Evolutionary conservation across 495 filamentous ascomycete species (phyloP).

Genomic region (Aspergillus avenaceus): DNA sequence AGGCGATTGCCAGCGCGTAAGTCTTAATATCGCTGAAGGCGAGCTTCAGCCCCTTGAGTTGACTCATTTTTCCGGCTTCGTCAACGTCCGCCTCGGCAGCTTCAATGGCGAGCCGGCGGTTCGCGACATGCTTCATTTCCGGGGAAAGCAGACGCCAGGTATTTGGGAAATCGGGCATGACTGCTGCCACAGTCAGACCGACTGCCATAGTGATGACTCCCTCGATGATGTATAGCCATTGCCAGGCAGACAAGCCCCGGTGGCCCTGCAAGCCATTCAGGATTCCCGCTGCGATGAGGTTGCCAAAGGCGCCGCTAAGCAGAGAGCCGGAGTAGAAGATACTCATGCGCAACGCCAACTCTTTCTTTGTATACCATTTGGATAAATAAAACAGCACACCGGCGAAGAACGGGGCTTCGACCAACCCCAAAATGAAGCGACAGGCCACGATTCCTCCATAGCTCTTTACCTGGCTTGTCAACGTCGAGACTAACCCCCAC

Average conservation of each 20-base stretch:
- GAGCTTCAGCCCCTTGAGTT: conserved; percentile 46
- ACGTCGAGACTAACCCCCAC: conserved; percentile 50
- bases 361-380: conserved; percentile 57
- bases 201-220: conserved; percentile 39
- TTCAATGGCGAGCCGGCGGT: conserved; percentile 44
- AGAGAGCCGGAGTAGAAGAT: conserved; percentile 66
- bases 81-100: conserved; percentile 48
- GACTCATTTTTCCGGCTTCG: conserved; percentile 42
- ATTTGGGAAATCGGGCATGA: conserved; percentile 49
- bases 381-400: conserved; percentile 53
- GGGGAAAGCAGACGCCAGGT: conserved; percentile 42
- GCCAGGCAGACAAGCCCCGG: conserved; percentile 43
- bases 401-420: conserved; percentile 50
- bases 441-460: conserved; percentile 52
- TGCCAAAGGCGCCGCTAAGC: conserved; percentile 60
- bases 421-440: conserved; percentile 50
- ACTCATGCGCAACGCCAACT: conserved; percentile 54
- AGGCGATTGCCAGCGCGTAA: conserved; percentile 44
- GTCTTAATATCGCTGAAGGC: conserved; percentile 51
- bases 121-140: conserved; percentile 48
- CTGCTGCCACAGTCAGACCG: conserved; percentile 33
- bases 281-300: conserved; percentile 56
- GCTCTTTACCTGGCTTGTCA: conserved; percentile 48
- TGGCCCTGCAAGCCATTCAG: conserved; percentile 36
- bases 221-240: conserved; percentile 52